Percentiles rank a stretch among this genome's conserved stretches.
Conservation (phyloP, 176 grass and related monocot genomes). For the Carex pumila region DNA sequence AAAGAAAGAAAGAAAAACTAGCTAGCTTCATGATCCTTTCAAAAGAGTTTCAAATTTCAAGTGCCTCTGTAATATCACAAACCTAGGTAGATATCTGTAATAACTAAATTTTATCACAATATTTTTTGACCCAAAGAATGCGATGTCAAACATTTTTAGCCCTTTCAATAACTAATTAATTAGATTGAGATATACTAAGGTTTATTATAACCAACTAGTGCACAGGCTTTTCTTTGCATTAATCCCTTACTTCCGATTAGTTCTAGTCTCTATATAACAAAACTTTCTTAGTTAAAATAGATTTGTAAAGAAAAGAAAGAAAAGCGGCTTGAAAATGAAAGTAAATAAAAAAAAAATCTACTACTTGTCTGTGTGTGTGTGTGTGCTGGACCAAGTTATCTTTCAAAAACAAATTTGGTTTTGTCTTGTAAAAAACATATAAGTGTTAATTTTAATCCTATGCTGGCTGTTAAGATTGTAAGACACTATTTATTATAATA, state of each 20-base stretch:
- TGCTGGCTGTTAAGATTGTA: not conserved
- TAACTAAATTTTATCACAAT: not conserved
- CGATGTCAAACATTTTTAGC: not conserved
- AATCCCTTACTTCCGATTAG: not conserved
- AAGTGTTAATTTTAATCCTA: not conserved
- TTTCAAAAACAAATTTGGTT: not conserved
- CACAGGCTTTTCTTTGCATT: not conserved
- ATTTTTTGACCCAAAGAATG: not conserved
- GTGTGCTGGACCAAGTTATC: not conserved
- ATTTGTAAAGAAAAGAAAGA: not conserved
- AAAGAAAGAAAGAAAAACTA: not conserved
- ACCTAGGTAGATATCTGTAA: not conserved
- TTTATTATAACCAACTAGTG: not conserved
- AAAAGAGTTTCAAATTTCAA: not conserved
- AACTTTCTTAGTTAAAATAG: not conserved
- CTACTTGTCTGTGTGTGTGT: not conserved
- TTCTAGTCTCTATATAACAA: not conserved
- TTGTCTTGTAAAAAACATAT: not conserved
- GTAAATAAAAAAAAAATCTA: not conserved
- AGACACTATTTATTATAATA: too few relatives aligned
- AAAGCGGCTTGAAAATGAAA: not conserved
- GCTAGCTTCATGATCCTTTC: not conserved
- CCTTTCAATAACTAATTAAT: not conserved
- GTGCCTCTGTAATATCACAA: not conserved
- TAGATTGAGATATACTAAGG: not conserved